Conservation (phyloP, 192 early-diverging fungal species). For the Mortierella hygrophila region DNA sequence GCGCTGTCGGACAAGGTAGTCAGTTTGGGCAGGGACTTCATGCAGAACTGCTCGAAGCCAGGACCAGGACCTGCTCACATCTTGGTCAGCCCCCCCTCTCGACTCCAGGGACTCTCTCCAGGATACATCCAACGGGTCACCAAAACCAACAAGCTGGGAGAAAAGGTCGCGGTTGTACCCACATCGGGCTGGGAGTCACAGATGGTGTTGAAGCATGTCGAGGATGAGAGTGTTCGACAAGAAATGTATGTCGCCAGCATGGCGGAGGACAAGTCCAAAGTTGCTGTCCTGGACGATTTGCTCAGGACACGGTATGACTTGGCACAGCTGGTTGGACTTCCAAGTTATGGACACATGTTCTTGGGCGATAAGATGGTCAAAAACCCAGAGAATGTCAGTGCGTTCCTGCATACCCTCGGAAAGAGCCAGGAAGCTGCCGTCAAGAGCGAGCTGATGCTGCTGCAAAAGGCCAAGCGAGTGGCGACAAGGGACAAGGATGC, state of each 20-base stretch:
- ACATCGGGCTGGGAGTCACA: slow-evolving; percentile 70
- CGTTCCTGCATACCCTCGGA: slow-evolving; percentile 82
- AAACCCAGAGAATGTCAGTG: slow-evolving; percentile 83
- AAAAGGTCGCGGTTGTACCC: slow-evolving; percentile 67
- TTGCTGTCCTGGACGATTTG: slow-evolving; percentile 79
- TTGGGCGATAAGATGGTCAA: slow-evolving; percentile 95
- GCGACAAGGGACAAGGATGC: slow-evolving; percentile 88
- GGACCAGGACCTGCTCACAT: slow-evolving; percentile 51
- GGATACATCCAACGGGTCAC: slow-evolving; percentile 45
- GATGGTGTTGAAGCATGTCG: slow-evolving; percentile 73
- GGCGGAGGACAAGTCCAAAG: slow-evolving; percentile 71
- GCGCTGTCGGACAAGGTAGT: slow-evolving; percentile 87
- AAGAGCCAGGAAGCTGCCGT: slow-evolving; percentile 72
- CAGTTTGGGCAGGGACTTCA: slow-evolving; percentile 80
- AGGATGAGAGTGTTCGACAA: slow-evolving; percentile 74
- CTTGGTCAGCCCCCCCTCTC: slow-evolving; percentile 49
- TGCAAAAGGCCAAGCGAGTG: slow-evolving; percentile 77
- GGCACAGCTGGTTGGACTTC: slow-evolving; percentile 80
- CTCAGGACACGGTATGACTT: slow-evolving; percentile 80
- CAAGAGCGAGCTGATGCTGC: slow-evolving; percentile 79
- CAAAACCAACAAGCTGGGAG: slow-evolving; percentile 36
- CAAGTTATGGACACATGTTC: slow-evolving; percentile 87
- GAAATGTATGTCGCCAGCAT: slow-evolving; percentile 84
- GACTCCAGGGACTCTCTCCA: slow-evolving; percentile 57
- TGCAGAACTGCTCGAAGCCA: slow-evolving; percentile 58